These are phyloP conservation scores for Phlebiopsis flavidoalba DNA, from an alignment of 768 basidiomycete species.

Conservation along the genomic window DNA sequence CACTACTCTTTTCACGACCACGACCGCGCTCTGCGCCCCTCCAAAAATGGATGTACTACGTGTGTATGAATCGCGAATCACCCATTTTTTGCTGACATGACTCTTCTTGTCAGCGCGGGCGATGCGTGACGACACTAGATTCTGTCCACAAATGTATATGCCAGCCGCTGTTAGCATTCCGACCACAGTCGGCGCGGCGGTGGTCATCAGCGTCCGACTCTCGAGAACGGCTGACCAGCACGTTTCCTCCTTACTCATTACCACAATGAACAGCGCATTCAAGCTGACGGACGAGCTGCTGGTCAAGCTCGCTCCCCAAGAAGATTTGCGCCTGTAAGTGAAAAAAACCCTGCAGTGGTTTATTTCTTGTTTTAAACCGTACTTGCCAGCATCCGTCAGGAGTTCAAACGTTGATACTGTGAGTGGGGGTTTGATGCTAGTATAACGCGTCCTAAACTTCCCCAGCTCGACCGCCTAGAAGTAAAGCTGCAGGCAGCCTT, in stretches of 20 bases:
- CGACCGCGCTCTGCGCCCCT: too few relatives aligned
- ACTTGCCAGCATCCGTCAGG: neutral
- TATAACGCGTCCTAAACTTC: neutral
- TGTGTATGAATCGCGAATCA: too few relatives aligned
- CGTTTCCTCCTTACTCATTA: neutral
- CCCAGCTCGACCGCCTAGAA: constrained; percentile 7
- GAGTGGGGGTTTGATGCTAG: neutral
- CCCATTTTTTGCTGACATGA: too few relatives aligned
- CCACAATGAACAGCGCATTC: neutral
- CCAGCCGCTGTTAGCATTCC: neutral
- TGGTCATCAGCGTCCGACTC: too few relatives aligned
- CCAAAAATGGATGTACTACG: too few relatives aligned
- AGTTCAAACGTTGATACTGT: constrained; percentile 6
- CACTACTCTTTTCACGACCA: too few relatives aligned
- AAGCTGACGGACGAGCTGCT: neutral
- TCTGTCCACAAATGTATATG: neutral
- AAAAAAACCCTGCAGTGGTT: neutral
- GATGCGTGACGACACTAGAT: too few relatives aligned
- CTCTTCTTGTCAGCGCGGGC: too few relatives aligned
- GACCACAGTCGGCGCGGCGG: neutral
- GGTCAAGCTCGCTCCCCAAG: neutral
- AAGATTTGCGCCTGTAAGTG: constrained; percentile 7
- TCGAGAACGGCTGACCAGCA: neutral
- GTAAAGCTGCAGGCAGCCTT: neutral
- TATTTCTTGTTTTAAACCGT: neutral